Evolutionary conservation across 495 filamentous ascomycete genomes (phyloP).

Genomic region (Penicillium dipodomyicola): DNA sequence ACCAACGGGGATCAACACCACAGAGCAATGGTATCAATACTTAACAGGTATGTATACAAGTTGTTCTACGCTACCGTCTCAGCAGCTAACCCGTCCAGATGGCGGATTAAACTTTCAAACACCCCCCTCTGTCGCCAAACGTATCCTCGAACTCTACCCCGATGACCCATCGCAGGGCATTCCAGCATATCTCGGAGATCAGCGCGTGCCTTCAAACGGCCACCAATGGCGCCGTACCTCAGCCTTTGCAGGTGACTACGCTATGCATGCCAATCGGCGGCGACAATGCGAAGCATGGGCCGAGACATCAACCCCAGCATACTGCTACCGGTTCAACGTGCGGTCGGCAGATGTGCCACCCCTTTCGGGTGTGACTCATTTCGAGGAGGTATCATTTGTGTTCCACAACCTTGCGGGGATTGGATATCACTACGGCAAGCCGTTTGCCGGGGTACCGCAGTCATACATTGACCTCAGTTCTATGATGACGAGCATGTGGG

Average conservation of each 20-base stretch:
- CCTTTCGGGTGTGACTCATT: slow-evolving; percentile 51
- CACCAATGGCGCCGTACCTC: slow-evolving; percentile 51
- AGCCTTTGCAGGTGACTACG: slow-evolving; percentile 53
- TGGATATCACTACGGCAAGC: slow-evolving; percentile 50
- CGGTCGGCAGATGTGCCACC: slow-evolving; percentile 37
- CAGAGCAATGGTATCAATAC: slow-evolving; percentile 44
- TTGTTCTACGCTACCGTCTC: background rate
- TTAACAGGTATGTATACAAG: slow-evolving; percentile 33
- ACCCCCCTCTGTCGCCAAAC: slow-evolving; percentile 32
- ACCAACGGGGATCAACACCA: slow-evolving; percentile 44
- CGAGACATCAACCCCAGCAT: slow-evolving; percentile 44
- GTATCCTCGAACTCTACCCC: slow-evolving; percentile 50
- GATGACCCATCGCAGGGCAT: slow-evolving; percentile 48
- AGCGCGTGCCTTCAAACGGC: slow-evolving; percentile 37
- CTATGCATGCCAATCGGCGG: slow-evolving; percentile 56
- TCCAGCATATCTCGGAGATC: slow-evolving; percentile 42
- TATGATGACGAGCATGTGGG: slow-evolving; percentile 55
- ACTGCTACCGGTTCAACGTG: slow-evolving; percentile 63
- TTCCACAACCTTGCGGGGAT: slow-evolving; percentile 55
- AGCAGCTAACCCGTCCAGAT: slow-evolving; percentile 10
- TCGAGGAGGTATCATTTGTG: slow-evolving; percentile 59
- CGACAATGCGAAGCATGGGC: slow-evolving; percentile 54
- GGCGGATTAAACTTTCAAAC: slow-evolving; percentile 33
- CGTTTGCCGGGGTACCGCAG: slow-evolving; percentile 46
- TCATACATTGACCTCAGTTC: slow-evolving; percentile 45